Conservation (phyloP, 495 filamentous ascomycete genomes). For the Chaetomium tenue region DNA sequence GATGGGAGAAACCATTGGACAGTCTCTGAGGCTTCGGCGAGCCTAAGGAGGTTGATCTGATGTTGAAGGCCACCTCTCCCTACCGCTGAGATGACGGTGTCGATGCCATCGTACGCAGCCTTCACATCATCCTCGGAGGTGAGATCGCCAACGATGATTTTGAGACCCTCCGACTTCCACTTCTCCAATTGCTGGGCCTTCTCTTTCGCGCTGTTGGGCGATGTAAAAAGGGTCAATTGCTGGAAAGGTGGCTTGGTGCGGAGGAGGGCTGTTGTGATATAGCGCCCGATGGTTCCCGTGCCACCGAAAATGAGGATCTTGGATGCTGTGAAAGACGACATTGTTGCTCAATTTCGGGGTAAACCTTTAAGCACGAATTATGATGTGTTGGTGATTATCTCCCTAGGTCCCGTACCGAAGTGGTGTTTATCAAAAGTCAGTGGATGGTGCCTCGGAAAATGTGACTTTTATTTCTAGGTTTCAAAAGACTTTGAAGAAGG, state of each 20-base stretch:
- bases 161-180: slow-evolving; percentile 51
- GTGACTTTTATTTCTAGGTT: too few species aligned
- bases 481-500: too few species aligned
- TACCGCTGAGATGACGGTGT: slow-evolving; percentile 65
- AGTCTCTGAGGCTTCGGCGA: slow-evolving; percentile 53
- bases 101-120: slow-evolving; percentile 56
- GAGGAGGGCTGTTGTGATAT: slow-evolving; percentile 61
- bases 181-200: slow-evolving; percentile 51
- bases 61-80: slow-evolving; percentile 57
- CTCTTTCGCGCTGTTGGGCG: slow-evolving; percentile 46
- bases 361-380: too few species aligned
- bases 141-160: slow-evolving; percentile 61
- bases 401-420: too few species aligned
- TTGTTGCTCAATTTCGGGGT: slow-evolving; percentile 12
- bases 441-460: too few species aligned
- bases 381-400: too few species aligned
- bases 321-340: slow-evolving; percentile 39
- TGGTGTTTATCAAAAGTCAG: too few species aligned
- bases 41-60: slow-evolving; percentile 58
- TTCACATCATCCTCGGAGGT: slow-evolving; percentile 51
- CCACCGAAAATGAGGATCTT: slow-evolving; percentile 69
- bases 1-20: slow-evolving; percentile 70
- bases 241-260: slow-evolving; percentile 52
- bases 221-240: slow-evolving; percentile 63
- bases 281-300: slow-evolving; percentile 64